Evolutionary conservation across 805 yeast species (phyloP).

Genomic region (Pichia insulana): DNA sequence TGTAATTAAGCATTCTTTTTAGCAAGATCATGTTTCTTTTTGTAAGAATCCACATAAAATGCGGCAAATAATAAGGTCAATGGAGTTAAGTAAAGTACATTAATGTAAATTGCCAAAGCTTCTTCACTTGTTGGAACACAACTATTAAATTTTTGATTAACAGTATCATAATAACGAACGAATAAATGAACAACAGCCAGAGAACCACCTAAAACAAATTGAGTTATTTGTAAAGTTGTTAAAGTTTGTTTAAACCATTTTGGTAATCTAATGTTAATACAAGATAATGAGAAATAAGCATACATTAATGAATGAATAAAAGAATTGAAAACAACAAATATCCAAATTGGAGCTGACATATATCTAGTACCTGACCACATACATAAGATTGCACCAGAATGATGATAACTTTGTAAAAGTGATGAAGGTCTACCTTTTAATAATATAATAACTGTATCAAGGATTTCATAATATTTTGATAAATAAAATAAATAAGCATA

Average conservation of each 20-base stretch:
- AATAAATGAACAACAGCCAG: slow-evolving; percentile 59
- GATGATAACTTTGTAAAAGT: slow-evolving; percentile 65
- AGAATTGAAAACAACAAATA: slow-evolving; percentile 72
- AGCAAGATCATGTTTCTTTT: slow-evolving; percentile 16
- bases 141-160: slow-evolving; percentile 31
- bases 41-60: slow-evolving; percentile 54
- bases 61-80: slow-evolving; percentile 57
- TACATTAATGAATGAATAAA: slow-evolving; percentile 71
- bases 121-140: slow-evolving; percentile 54
- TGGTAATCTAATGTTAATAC: slow-evolving; percentile 53
- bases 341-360: slow-evolving; percentile 71
- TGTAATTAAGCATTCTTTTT: slow-evolving; percentile 3
- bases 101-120: slow-evolving; percentile 52
- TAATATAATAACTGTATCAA: slow-evolving; percentile 59
- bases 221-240: slow-evolving; percentile 61
- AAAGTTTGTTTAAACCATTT: slow-evolving; percentile 45
- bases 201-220: slow-evolving; percentile 61
- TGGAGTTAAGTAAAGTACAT: slow-evolving; percentile 59
- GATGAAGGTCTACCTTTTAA: slow-evolving; percentile 61
- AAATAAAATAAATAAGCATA: slow-evolving; percentile 62
- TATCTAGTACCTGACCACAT: slow-evolving; percentile 74
- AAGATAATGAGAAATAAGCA: slow-evolving; percentile 54
- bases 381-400: slow-evolving; percentile 71
- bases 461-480: slow-evolving; percentile 62
- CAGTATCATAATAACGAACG: slow-evolving; percentile 46